phyloP scores from a whole-genome alignment of 2,329 filamentous ascomycete genomes.

The Cladophialophora exuberans region DNA sequence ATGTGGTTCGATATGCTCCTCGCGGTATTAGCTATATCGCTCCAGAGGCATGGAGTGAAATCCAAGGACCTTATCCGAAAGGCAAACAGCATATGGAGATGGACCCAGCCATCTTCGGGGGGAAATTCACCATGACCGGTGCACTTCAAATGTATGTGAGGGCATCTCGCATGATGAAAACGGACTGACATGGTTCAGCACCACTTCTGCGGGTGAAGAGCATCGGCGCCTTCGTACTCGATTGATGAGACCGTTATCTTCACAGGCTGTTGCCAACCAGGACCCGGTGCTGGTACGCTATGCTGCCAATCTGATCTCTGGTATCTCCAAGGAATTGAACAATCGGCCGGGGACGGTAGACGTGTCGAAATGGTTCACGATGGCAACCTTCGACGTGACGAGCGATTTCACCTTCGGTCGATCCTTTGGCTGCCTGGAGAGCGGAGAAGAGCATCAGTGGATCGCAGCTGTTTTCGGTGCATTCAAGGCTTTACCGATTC shows the following conservation, averaged over 20 bases:
- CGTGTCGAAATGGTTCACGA: background rate
- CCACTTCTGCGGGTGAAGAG: background rate
- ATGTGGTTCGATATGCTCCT: background rate
- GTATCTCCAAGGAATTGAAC: background rate
- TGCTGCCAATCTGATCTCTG: background rate
- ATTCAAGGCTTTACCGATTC: background rate
- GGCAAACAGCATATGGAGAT: background rate
- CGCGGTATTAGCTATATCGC: background rate
- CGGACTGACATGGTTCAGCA: background rate
- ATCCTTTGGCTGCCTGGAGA: background rate
- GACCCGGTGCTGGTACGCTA: background rate
- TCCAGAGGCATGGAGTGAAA: background rate
- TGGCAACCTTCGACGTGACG: background rate
- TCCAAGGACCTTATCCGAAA: background rate
- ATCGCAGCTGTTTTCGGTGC: background rate
- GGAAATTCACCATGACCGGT: background rate
- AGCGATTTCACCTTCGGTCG: background rate
- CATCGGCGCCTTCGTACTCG: background rate
- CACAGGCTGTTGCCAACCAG: background rate
- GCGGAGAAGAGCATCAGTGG: background rate
- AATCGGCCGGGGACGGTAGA: background rate
- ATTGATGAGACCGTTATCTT: background rate
- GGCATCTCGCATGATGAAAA: background rate
- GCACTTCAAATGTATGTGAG: background rate
- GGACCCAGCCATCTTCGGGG: background rate